phyloP scores from a whole-genome alignment of 768 basidiomycete species.

The Lactifluus piperatus region DNA sequence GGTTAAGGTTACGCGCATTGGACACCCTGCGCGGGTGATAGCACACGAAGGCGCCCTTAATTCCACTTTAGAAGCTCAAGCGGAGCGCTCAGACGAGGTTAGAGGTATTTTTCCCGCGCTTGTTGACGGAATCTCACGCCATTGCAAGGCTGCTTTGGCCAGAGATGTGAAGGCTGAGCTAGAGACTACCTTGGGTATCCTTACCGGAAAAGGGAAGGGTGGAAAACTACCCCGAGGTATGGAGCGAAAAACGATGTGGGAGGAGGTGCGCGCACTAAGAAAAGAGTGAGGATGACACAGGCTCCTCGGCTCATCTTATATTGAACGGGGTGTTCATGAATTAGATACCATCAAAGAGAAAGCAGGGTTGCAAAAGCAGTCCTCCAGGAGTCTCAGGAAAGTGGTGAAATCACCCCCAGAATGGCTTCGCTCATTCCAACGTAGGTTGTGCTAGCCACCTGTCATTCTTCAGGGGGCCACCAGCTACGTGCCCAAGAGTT shows the following conservation, averaged over 20 bases:
- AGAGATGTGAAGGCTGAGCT: conserved; percentile 88
- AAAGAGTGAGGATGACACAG: conserved; percentile 60
- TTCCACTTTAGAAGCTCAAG: conserved; percentile 64
- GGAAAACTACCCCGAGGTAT: conserved; percentile 59
- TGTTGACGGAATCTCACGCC: neutral
- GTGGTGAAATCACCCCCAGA: neutral
- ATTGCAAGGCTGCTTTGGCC: conserved; percentile 59
- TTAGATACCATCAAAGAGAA: conserved; percentile 83
- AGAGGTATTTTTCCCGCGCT: neutral
- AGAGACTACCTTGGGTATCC: conserved; percentile 50
- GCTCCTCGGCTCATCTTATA: neutral
- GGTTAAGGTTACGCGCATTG: conserved; percentile 75
- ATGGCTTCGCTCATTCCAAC: neutral
- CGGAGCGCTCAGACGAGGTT: conserved; percentile 64
- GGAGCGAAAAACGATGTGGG: conserved; percentile 81
- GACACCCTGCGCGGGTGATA: conserved; percentile 93
- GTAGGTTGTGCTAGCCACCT: conserved; percentile 88
- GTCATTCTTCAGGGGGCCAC: conserved; percentile 84
- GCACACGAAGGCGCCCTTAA: conserved; percentile 56
- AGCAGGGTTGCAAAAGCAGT: conserved; percentile 77
- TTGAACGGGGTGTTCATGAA: neutral
- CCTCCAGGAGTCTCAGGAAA: conserved; percentile 66
- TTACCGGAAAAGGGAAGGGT: conserved; percentile 69
- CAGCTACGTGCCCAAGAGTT: conserved; percentile 73
- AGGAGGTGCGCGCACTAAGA: conserved; percentile 73